Evolutionary conservation across 2,329 filamentous ascomycete species (phyloP), one percentile per base, ranked within the genome.

Genomic region (Botrytis fabae): DNA sequence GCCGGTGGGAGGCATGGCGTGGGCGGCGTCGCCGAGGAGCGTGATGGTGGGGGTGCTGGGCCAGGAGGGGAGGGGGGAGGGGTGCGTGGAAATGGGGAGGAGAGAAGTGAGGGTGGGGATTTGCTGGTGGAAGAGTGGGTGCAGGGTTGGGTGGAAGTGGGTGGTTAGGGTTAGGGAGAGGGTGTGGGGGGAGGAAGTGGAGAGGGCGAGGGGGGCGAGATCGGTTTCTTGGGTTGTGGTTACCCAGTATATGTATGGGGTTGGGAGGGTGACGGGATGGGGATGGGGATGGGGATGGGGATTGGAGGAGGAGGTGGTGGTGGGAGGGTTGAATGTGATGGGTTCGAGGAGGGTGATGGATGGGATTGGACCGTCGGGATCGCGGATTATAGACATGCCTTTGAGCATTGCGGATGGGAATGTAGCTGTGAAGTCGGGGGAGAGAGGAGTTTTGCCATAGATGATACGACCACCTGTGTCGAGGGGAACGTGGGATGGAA

Each of bases 391-490:
- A 16, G 51, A 44, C 51, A 60, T 69, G 22, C 16, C 20, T 42
- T 35, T n/a, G 48, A 51, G 18, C 59, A 32, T 32, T 25, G 25
- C 42, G 38, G 74, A 72, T 59, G 71, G 63, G 16, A 79, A 73
- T 1, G 61, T 63, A 20, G 69, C 51, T 6, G 64, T 40, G 25
- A 81, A 72, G 25, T 79, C 76, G 2, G 73, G 62, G 8, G 78
- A 81, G n/a, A 83, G 44, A 4, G 77, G 76, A 0, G 83, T 83
- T 75, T 83, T 83, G 22, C 82, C 82, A 61, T 82, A 85, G 22
- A 84, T 78, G 35, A 81, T 80, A 25, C 81, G 77, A 14, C 79
- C 80, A 28, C 80, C 79, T 0, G 83, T 83, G 72, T 85, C 83
- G 4, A 85, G 69, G 2, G 79, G 73, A 25, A 76, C 74, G 61